These are phyloP conservation scores for Serpula lacrymans DNA, from an alignment of 768 basidiomycete genomes.

Conservation along the genomic window DNA sequence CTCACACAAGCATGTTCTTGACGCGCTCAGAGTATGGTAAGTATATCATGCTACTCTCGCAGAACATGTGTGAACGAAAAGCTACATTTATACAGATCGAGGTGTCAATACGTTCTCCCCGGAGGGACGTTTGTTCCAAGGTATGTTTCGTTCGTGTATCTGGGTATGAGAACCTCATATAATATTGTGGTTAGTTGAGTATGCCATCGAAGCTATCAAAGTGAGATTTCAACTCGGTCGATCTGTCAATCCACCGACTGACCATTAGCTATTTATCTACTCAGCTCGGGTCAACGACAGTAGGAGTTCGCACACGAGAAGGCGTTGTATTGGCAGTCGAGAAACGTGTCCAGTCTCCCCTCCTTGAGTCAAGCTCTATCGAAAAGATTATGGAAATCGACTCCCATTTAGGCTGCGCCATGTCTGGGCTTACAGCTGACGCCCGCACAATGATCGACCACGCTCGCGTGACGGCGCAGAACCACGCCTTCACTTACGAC, in stretches of 20 bases:
- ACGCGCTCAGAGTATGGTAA: slow-evolving; percentile 94
- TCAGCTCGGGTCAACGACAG: slow-evolving; percentile 96
- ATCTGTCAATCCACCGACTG: not conserved
- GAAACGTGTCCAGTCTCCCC: slow-evolving; percentile 96
- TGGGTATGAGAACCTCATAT: too few relatives aligned
- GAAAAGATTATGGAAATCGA: slow-evolving; percentile 99
- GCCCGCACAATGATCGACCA: slow-evolving; percentile 99
- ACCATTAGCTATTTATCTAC: too few relatives aligned
- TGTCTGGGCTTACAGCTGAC: slow-evolving; percentile 96
- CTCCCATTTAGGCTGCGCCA: slow-evolving; percentile 92
- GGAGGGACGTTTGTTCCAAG: slow-evolving; percentile 97
- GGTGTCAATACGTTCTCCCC: slow-evolving; percentile 99
- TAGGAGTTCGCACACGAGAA: slow-evolving; percentile 87
- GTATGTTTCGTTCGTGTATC: slow-evolving; percentile 39
- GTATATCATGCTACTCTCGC: slow-evolving; percentile 1
- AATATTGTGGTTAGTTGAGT: slow-evolving; percentile 69
- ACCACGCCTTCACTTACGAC: slow-evolving; percentile 95
- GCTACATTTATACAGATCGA: slow-evolving; percentile 56
- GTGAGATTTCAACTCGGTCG: slow-evolving; percentile 34
- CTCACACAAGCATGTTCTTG: slow-evolving; percentile 65
- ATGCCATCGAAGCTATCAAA: slow-evolving; percentile 99
- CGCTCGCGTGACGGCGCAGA: slow-evolving; percentile 93
- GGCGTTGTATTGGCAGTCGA: slow-evolving; percentile 95
- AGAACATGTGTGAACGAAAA: not conserved
- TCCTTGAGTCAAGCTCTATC: slow-evolving; percentile 92